Percentiles rank a stretch among this genome's conserved stretches.
These are phyloP conservation scores for Trypanosoma platydactyli DNA, from an alignment of 208 protist genomes.

Conservation along the genomic window DNA sequence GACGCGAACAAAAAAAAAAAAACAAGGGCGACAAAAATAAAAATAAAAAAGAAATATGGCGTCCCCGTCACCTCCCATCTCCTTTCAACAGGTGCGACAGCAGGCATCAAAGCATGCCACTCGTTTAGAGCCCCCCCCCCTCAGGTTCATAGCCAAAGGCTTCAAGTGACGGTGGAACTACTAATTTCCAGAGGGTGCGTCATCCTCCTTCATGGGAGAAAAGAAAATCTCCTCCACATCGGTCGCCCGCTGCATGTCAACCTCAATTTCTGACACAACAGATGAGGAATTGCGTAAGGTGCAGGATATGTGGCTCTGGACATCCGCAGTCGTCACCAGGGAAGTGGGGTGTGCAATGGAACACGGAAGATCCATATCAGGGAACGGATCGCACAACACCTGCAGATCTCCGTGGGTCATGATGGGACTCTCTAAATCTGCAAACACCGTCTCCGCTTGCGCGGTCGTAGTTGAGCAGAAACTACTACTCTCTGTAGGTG, in stretches of 20 bases:
- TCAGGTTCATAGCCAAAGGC: background rate
- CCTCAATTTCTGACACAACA: background rate
- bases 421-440: background rate
- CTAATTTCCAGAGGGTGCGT: conserved; percentile 9
- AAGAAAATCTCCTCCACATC: conserved; percentile 1
- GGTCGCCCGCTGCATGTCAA: background rate
- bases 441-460: background rate
- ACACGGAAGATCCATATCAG: background rate
- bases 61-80: too few relatives aligned
- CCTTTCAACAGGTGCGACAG: background rate
- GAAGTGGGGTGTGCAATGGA: conserved; percentile 4
- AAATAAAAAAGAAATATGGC: too few relatives aligned
- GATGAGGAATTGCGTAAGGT: background rate
- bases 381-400: background rate
- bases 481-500: conserved; percentile 1
- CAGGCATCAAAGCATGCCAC: background rate
- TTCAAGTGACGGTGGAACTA: conserved; percentile 15
- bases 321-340: background rate
- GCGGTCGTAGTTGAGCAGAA: background rate
- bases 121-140: background rate
- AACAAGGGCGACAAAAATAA: too few relatives aligned
- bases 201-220: background rate
- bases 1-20: too few relatives aligned
- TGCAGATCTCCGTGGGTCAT: background rate
- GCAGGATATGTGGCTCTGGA: conserved; percentile 1